phyloP scores from a whole-genome alignment of 2,329 filamentous ascomycete species.

The Colletotrichum liaoningense region DNA sequence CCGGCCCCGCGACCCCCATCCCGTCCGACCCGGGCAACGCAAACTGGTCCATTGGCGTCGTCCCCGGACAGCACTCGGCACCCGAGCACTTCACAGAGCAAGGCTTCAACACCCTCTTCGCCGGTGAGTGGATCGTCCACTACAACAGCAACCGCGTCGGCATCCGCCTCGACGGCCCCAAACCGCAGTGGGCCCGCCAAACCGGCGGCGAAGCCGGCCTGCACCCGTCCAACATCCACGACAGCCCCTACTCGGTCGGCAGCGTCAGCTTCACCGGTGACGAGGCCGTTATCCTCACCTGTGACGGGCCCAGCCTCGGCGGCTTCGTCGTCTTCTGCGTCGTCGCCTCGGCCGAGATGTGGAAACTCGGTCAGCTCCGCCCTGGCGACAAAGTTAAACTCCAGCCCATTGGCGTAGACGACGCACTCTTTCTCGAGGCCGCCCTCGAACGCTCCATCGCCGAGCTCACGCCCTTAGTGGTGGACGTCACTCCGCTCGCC shows the following conservation, averaged over 20 bases:
- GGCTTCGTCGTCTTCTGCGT: conserved; percentile 54
- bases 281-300: conserved; percentile 51
- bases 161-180: conserved; percentile 51
- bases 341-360: conserved; percentile 51
- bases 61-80: conserved; percentile 53
- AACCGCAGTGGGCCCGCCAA: conserved; percentile 49
- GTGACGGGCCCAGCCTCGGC: conserved; percentile 54
- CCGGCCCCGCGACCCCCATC: conserved; percentile 36
- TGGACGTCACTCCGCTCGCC: neutral
- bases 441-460: conserved; percentile 40
- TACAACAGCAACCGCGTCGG: conserved; percentile 55
- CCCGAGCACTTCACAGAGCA: conserved; percentile 50
- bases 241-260: conserved; percentile 52
- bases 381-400: conserved; percentile 52
- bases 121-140: conserved; percentile 50
- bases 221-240: conserved; percentile 56
- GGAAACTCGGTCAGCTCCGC: conserved; percentile 54
- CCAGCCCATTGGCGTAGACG: conserved; percentile 41
- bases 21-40: conserved; percentile 39
- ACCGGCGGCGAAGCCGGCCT: conserved; percentile 51
- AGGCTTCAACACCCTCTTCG: conserved; percentile 45
- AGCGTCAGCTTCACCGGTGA: conserved; percentile 57
- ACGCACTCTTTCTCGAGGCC: conserved; percentile 40
- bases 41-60: conserved; percentile 46
- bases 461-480: conserved; percentile 21